These are phyloP conservation scores for Macrophomina tecta DNA, from an alignment of 2,329 filamentous ascomycete species.

Conservation along the genomic window DNA sequence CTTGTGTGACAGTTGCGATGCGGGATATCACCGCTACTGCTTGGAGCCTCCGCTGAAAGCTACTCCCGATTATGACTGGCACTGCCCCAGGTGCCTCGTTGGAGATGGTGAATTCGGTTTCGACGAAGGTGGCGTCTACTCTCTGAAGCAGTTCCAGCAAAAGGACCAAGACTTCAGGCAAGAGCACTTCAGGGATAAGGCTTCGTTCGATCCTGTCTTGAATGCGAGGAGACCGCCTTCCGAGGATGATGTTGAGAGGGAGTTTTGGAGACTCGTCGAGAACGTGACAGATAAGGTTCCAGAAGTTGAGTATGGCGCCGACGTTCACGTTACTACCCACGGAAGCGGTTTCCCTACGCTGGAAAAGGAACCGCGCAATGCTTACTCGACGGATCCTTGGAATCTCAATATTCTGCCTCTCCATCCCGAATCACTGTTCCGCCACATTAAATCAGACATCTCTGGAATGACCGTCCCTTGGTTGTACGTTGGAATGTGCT, in stretches of 20 bases:
- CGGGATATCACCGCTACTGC: slow-evolving; percentile 84
- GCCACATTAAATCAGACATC: slow-evolving; percentile 97
- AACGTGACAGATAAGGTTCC: slow-evolving; percentile 88
- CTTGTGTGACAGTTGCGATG: slow-evolving; percentile 89
- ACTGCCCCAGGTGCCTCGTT: slow-evolving; percentile 92
- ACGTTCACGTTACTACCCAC: slow-evolving; percentile 97
- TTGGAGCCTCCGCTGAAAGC: slow-evolving; percentile 83
- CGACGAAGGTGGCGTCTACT: slow-evolving; percentile 95
- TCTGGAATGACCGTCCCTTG: slow-evolving; percentile 99
- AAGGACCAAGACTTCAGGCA: slow-evolving; percentile 96
- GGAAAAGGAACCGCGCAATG: slow-evolving; percentile 85
- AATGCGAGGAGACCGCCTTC: slow-evolving; percentile 82
- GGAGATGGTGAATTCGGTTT: slow-evolving; percentile 97
- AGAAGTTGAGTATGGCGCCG: slow-evolving; percentile 96
- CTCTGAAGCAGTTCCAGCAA: slow-evolving; percentile 92
- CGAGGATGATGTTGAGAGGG: slow-evolving; percentile 93
- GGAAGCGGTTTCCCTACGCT: slow-evolving; percentile 96
- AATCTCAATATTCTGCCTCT: slow-evolving; percentile 93
- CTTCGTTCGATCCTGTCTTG: slow-evolving; percentile 83
- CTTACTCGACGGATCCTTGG: slow-evolving; percentile 90
- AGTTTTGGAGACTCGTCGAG: slow-evolving; percentile 95
- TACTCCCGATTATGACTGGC: slow-evolving; percentile 88
- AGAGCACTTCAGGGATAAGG: slow-evolving; percentile 87
- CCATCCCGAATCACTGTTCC: slow-evolving; percentile 88
- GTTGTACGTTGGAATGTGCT: slow-evolving; percentile 99